Percentiles rank a stretch among this genome's conserved stretches.
Conservation (phyloP, 768 basidiomycete genomes). For the Phylloporus arenicola region DNA sequence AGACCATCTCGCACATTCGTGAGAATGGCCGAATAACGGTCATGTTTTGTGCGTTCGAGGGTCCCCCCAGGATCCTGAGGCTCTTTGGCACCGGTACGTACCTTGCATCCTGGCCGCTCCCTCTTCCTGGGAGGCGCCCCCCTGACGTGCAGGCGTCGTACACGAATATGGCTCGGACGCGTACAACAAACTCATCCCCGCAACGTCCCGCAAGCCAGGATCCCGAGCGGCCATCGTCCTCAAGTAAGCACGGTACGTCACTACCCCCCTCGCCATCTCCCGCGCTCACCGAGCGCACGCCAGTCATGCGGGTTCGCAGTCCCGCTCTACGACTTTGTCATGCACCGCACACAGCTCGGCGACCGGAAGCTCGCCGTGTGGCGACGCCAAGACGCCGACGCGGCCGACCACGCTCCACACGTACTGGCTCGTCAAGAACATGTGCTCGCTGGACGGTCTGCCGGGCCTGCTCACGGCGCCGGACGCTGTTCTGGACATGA, state of each 20-base stretch:
- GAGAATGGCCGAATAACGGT: conserved; percentile 64
- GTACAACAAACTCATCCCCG: conserved; percentile 49
- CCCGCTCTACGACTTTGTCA: conserved; percentile 54
- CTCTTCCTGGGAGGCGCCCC: not conserved
- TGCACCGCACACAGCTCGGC: conserved; percentile 47
- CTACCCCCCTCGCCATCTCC: not conserved
- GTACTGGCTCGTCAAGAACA: conserved; percentile 52
- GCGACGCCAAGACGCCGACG: not conserved
- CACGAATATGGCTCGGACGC: conserved; percentile 61
- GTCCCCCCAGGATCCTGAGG: conserved; percentile 53
- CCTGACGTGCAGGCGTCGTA: conserved; percentile 40
- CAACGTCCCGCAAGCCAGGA: conserved; percentile 45
- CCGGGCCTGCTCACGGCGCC: conserved; percentile 39
- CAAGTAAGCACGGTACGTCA: conserved; percentile 47
- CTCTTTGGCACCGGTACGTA: conserved; percentile 52
- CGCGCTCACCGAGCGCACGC: not conserved
- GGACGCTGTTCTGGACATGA: conserved; percentile 9
- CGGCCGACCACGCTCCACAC: conserved; percentile 34
- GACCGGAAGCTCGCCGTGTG: conserved; percentile 30
- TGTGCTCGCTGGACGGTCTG: conserved; percentile 53
- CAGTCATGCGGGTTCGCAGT: conserved; percentile 68
- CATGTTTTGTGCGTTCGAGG: conserved; percentile 58
- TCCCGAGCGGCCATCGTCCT: conserved; percentile 58
- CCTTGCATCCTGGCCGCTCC: no score
- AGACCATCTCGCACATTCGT: conserved; percentile 56